Evolutionary conservation across 2,329 filamentous ascomycete species (phyloP).

Genomic region (Achaetomium macrosporum): DNA sequence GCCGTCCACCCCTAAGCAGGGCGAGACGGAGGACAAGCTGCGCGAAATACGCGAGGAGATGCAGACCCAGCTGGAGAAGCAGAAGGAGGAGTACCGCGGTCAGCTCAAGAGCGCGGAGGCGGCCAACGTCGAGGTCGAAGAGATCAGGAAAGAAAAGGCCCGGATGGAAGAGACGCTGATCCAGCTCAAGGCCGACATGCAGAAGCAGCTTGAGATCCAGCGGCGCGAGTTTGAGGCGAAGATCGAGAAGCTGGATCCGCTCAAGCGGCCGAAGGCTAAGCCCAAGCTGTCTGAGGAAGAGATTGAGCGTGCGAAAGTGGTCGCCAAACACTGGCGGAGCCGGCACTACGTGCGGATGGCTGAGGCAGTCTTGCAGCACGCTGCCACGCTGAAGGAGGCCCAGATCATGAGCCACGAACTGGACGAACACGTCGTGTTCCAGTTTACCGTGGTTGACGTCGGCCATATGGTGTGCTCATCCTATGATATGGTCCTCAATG

Average conservation of each 20-base stretch:
- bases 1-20: slow-evolving; percentile 81
- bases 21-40: slow-evolving; percentile 69
- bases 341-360: slow-evolving; percentile 91
- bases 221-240: slow-evolving; percentile 80
- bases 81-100: slow-evolving; percentile 76
- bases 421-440: slow-evolving; percentile 87
- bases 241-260: slow-evolving; percentile 66
- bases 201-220: slow-evolving; percentile 76
- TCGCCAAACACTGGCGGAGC: slow-evolving; percentile 70
- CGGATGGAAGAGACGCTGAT: slow-evolving; percentile 79
- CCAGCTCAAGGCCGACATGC: slow-evolving; percentile 80
- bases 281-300: slow-evolving; percentile 67
- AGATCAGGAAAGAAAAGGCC: slow-evolving; percentile 74
- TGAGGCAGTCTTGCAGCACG: slow-evolving; percentile 82
- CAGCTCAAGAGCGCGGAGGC: slow-evolving; percentile 71
- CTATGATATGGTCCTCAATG: slow-evolving; percentile 93
- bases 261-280: slow-evolving; percentile 55
- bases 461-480: slow-evolving; percentile 88
- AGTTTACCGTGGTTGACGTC: slow-evolving; percentile 85
- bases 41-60: slow-evolving; percentile 73
- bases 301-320: slow-evolving; percentile 60
- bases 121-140: slow-evolving; percentile 71
- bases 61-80: slow-evolving; percentile 74
- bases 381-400: slow-evolving; percentile 83
- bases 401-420: slow-evolving; percentile 98